Base-by-base conservation (phyloP, 2,329 filamentous ascomycete species). In the Didymella pomorum region DNA sequence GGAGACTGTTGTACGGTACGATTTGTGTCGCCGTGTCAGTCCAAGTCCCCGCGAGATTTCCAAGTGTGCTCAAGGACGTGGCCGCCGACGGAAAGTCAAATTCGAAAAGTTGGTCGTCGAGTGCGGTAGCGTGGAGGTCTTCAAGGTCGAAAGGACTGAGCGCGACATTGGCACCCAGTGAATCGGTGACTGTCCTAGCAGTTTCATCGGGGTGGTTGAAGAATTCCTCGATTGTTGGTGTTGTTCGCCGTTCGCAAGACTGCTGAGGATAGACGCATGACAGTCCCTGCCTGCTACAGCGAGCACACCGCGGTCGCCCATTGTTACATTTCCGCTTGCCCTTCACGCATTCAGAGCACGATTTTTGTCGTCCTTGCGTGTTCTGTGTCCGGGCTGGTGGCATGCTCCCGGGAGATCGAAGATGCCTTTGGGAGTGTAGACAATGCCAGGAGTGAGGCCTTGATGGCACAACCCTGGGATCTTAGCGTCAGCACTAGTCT, bases 301-400 rank as follows among this genome's bases (percentile, higher is more conserved):
- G 79, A 16, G 80, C 71, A 64, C 86, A 88, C 12, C 78, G 68
- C 2, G 85, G 85, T 14, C 79, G 68, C 18, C 78, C 79, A 35
- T 83, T 79, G 62, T 85, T 82, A 69, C 86, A 87, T 46, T 82
- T 82, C 14, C 85, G 80, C 70, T 87, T 87, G 23, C 84, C 80
- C 64, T 80, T 82, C 46, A 81, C 84, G 73, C 86, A 87, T 25
- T 81, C 80, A 3, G 79, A 75, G 65, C 85, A 88, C 3, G 86
- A 84, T 72, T 86, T 87, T 45, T 84, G 82, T 23, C 73, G 54
- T 6, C 71, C 67, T 44, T 74, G 69, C 11, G 61, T 4, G 21
- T 73, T 74, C 12, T 29, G 16, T 11, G 56, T 53, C 16, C 66
- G 65, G 16, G 46, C 79, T 43, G 78, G 82, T 31, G 80, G 81